phyloP scores from a whole-genome alignment of 768 basidiomycete genomes.

The Hygrocybe punicea region DNA sequence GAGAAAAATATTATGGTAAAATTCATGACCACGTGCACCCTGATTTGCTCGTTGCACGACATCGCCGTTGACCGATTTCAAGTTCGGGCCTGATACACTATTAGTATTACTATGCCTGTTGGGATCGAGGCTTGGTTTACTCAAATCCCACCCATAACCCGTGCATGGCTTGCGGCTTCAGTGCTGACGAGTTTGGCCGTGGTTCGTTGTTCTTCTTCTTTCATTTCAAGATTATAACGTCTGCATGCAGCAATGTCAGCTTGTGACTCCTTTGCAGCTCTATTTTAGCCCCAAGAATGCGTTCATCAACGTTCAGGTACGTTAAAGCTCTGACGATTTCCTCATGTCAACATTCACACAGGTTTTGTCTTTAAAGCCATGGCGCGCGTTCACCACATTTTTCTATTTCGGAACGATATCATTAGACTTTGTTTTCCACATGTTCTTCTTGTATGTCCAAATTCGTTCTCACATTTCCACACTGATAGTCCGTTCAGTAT shows the following conservation, averaged over 20 bases:
- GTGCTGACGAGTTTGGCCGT: constrained; percentile 82
- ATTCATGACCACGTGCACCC: too few relatives aligned
- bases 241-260: constrained; percentile 75
- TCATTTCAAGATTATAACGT: background rate
- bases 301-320: constrained; percentile 76
- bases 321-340: constrained; percentile 16
- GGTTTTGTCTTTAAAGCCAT: constrained; percentile 53
- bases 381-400: constrained; percentile 88
- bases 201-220: constrained; percentile 46
- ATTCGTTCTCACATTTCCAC: background rate
- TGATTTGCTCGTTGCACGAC: too few relatives aligned
- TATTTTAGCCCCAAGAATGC: constrained; percentile 89
- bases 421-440: constrained; percentile 91
- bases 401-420: constrained; percentile 94
- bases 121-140: constrained; percentile 88
- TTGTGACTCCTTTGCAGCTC: constrained; percentile 85
- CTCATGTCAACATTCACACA: background rate
- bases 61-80: too few relatives aligned
- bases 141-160: constrained; percentile 88
- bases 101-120: constrained; percentile 45
- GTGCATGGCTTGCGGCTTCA: constrained; percentile 78
- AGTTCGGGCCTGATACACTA: background rate
- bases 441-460: constrained; percentile 93
- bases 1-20: too few relatives aligned
- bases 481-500: constrained; percentile 54